These are phyloP conservation scores for Cenococcum geophilum DNA, from an alignment of 495 filamentous ascomycete species.

Conservation along the genomic window DNA sequence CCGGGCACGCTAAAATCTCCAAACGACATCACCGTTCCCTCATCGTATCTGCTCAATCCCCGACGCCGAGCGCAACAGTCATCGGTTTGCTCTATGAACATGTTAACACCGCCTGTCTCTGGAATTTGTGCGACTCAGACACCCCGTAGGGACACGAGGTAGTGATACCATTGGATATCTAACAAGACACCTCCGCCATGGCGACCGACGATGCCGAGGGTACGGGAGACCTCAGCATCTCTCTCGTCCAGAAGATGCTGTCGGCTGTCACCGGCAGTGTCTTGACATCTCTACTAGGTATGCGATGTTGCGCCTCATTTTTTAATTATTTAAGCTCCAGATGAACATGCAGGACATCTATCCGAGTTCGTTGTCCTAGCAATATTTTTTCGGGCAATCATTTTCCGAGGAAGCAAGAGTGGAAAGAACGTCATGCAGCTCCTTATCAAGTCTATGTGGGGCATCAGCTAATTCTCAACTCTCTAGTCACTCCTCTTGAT, in stretches of 20 bases:
- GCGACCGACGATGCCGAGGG: constrained; percentile 35
- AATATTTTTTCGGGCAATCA: background rate
- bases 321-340: background rate
- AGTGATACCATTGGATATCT: background rate
- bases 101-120: constrained; percentile 2
- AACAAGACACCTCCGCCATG: constrained; percentile 27
- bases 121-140: constrained; percentile 12
- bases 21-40: background rate
- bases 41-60: background rate
- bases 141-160: constrained; percentile 26
- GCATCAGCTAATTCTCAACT: background rate
- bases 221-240: constrained; percentile 53
- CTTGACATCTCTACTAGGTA: constrained; percentile 84
- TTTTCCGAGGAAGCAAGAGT: background rate
- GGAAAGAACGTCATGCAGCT: constrained; percentile 20
- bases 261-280: constrained; percentile 88
- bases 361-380: background rate
- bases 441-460: background rate
- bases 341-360: no score
- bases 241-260: constrained; percentile 82
- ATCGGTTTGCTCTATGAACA: background rate
- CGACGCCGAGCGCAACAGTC: background rate
- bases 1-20: background rate
- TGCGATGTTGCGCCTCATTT: constrained; percentile 17
- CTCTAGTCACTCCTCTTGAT: constrained; percentile 84